Base-by-base conservation (phyloP, 768 basidiomycete genomes). In the Pleurotus tuber-regium region DNA sequence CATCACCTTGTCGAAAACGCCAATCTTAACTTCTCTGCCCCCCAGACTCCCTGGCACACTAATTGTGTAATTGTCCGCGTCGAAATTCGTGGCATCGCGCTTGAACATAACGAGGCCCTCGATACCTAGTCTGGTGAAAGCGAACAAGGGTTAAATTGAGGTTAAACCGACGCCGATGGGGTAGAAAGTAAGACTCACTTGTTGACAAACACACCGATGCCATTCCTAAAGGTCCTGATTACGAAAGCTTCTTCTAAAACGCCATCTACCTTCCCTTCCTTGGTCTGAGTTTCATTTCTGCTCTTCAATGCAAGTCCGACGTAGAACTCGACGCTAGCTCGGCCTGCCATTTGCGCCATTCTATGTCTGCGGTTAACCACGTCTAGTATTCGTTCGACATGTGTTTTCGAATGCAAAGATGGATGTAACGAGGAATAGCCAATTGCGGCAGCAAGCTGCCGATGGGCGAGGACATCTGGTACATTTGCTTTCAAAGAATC, bases 281-380 rank as follows among this genome's bases (percentile, higher is more conserved):
- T 59, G 46, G 67, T 68, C 61, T 62, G 67, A 11, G 30, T 30
- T 59, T 78, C 76, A 39, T 78, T 78, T 11, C 85, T 75, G 2
- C 79, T 83, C 58, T 92, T 92, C 55, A 98, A 69, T 3, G 95
- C 93, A 12, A 99, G 71, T 0, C 96, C 95, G 23, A 98, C 94
- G 61, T 97, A 98, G 59, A 98, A 99, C 68, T 99, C 96, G 26
- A 98, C 88, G 63, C 92, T 96, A 0, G 97, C 97, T 11, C 97
- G 78, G 3, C 95, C 86, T 0, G 97, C 97, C 89, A 95, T 96
- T 63, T 99, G 97, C 0, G 97, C 97, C 82, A 96, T 89, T 23
- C 96, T 80, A 65, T 99, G 96, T 14, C 95, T 79, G 36, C 86
- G 80, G 61, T 98, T 99, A 46, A 98, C 88, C 19, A 89, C 84